These are phyloP conservation scores for Phialemonium atrogriseum DNA, from an alignment of 2,329 filamentous ascomycete genomes.

Conservation along the genomic window DNA sequence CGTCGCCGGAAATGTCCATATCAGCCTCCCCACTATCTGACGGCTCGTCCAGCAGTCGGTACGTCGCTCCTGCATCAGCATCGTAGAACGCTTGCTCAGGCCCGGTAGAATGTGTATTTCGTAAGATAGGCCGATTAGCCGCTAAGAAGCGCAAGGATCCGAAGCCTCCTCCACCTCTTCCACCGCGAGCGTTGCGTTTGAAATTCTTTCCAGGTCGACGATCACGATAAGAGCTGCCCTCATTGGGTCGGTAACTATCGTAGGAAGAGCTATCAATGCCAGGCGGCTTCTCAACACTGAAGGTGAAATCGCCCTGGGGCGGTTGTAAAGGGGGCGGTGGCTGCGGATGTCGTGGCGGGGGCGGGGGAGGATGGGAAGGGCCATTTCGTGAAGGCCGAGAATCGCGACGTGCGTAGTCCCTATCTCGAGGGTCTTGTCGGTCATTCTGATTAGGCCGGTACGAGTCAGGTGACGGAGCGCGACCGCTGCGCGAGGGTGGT, in stretches of 20 bases:
- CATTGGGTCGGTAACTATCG: conserved; percentile 23
- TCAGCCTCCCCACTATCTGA: conserved; percentile 56
- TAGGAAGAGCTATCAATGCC: conserved; percentile 31
- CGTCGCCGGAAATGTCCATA: conserved; percentile 54
- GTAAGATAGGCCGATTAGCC: conserved; percentile 42
- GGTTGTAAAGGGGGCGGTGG: conserved; percentile 15
- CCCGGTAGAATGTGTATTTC: conserved; percentile 29
- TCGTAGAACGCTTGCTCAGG: conserved; percentile 39
- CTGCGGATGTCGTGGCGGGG: conserved; percentile 4
- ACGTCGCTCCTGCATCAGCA: conserved; percentile 38
- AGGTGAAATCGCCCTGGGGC: conserved; percentile 46
- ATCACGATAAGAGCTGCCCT: conserved; percentile 6
- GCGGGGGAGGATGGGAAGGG: background rate
- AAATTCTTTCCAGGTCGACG: conserved; percentile 5
- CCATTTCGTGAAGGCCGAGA: background rate
- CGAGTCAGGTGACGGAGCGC: background rate
- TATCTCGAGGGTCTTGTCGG: background rate
- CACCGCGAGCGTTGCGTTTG: conserved; percentile 1
- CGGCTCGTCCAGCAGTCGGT: conserved; percentile 45
- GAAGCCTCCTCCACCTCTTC: conserved; percentile 5
- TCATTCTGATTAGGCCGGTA: background rate
- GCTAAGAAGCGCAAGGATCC: conserved; percentile 30
- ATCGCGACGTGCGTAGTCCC: background rate
- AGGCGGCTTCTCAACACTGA: conserved; percentile 42
- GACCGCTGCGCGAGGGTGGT: too few relatives aligned